Evolutionary conservation across 768 basidiomycete genomes (phyloP).

Genomic region (Trametes cingulata): DNA sequence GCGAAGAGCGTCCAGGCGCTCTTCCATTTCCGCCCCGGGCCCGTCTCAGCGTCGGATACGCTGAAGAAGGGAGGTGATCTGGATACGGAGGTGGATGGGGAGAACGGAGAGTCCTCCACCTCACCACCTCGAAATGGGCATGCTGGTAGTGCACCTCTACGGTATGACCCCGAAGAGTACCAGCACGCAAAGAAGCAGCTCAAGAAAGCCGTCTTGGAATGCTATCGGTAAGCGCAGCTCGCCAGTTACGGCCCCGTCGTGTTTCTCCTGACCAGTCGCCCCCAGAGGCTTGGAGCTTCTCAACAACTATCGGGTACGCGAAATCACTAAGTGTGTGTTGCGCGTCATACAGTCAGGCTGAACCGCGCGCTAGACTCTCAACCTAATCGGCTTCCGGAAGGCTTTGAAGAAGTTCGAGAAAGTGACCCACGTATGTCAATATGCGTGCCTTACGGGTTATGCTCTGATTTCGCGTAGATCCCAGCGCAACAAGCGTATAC

Average conservation of each 20-base stretch:
- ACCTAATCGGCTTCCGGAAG: slow-evolving; percentile 88
- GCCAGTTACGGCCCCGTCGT: too few relatives aligned
- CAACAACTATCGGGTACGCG: slow-evolving; percentile 82
- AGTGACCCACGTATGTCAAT: slow-evolving; percentile 54
- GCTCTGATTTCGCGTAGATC: slow-evolving; percentile 44
- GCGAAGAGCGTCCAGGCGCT: slow-evolving; percentile 14
- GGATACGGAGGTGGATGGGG: background rate
- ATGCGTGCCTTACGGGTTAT: background rate
- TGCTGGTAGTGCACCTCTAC: background rate
- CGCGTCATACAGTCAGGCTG: background rate
- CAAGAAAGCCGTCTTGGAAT: slow-evolving; percentile 80
- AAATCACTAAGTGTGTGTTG: background rate
- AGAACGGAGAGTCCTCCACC: background rate
- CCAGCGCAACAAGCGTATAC: slow-evolving; percentile 77
- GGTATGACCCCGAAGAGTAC: slow-evolving; percentile 73
- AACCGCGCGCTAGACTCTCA: slow-evolving; percentile 2
- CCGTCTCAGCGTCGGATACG: background rate
- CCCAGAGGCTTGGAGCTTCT: slow-evolving; percentile 76
- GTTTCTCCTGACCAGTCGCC: background rate
- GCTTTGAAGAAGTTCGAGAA: slow-evolving; percentile 87
- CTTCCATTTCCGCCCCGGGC: slow-evolving; percentile 2
- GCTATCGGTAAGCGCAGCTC: slow-evolving; percentile 70
- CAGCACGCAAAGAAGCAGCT: slow-evolving; percentile 81
- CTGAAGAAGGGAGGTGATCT: slow-evolving; percentile 3
- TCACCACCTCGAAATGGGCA: background rate